Percentiles rank a stretch among this genome's conserved stretches.
phyloP scores from a whole-genome alignment of 2,329 filamentous ascomycete genomes.

The Alternaria brassicicola region DNA sequence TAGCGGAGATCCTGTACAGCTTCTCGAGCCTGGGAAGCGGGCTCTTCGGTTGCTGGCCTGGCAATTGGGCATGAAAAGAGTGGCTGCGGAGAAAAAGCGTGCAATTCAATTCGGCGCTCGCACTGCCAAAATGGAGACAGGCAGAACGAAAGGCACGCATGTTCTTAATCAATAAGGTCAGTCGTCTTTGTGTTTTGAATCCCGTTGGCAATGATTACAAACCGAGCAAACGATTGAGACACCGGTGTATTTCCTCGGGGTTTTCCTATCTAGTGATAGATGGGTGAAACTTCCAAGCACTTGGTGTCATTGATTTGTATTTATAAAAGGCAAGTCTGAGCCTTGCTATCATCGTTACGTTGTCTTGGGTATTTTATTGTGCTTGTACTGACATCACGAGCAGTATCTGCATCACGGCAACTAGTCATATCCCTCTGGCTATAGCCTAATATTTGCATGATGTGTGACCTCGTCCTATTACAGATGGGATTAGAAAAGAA shows the following conservation, averaged over 20 bases:
- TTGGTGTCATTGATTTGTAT: constrained; percentile 30
- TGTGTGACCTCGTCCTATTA: neutral
- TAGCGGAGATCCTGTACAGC: constrained; percentile 31
- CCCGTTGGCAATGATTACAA: constrained; percentile 40
- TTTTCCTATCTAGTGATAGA: constrained; percentile 2
- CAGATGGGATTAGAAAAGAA: neutral
- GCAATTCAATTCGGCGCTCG: constrained; percentile 65
- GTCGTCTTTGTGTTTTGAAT: constrained; percentile 13
- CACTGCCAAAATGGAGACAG: constrained; percentile 54
- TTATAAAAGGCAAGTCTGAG: constrained; percentile 47
- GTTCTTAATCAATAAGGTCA: constrained; percentile 45
- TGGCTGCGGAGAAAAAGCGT: constrained; percentile 88
- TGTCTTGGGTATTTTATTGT: neutral
- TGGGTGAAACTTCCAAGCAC: constrained; percentile 12
- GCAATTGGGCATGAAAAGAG: constrained; percentile 71
- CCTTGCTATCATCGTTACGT: constrained; percentile 1
- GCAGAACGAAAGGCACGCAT: constrained; percentile 56
- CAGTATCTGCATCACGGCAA: neutral
- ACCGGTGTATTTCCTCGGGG: constrained; percentile 29
- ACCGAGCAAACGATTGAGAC: constrained; percentile 33
- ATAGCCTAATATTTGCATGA: neutral
- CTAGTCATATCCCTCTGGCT: neutral
- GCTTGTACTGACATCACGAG: neutral
- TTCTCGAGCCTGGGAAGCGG: constrained; percentile 79
- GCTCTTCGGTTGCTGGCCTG: constrained; percentile 78